Conservation (phyloP, 1,139 yeast genomes). For the Saccharomyces hybrid region DNA sequence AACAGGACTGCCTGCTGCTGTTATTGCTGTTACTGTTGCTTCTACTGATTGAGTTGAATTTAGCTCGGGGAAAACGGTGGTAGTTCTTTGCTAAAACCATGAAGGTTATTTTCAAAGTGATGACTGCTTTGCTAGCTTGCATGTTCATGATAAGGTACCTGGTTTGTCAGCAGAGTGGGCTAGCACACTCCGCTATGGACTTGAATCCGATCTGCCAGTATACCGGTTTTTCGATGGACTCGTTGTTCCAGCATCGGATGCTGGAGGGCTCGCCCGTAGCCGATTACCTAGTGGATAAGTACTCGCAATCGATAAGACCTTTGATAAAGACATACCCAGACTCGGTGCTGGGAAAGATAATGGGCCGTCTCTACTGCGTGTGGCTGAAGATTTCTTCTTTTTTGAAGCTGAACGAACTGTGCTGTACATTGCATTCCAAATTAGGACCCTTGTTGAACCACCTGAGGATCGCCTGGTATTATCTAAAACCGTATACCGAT, state of each 20-base stretch:
- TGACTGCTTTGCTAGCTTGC: background rate
- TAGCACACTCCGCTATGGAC: background rate
- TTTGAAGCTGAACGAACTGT: background rate
- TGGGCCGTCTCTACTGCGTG: background rate
- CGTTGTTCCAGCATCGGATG: background rate
- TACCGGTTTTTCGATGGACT: background rate
- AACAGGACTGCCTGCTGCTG: background rate
- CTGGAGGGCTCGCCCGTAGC: background rate
- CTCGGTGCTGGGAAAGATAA: background rate
- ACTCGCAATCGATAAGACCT: background rate
- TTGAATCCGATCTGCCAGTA: background rate
- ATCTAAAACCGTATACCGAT: constrained; percentile 7
- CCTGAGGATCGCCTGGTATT: constrained; percentile 7
- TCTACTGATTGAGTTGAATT: background rate
- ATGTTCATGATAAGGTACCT: background rate
- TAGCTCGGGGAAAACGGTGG: background rate
- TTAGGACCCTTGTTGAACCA: constrained; percentile 9
- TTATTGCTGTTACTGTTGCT: too few species aligned
- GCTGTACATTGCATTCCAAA: background rate
- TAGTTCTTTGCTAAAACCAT: background rate
- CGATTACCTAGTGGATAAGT: background rate
- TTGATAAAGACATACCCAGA: background rate
- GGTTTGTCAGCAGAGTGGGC: background rate
- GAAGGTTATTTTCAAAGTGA: background rate
- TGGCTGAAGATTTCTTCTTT: background rate